These are phyloP conservation scores for Diaporthe ilicicola DNA, from an alignment of 2,329 filamentous ascomycete species.

Conservation along the genomic window DNA sequence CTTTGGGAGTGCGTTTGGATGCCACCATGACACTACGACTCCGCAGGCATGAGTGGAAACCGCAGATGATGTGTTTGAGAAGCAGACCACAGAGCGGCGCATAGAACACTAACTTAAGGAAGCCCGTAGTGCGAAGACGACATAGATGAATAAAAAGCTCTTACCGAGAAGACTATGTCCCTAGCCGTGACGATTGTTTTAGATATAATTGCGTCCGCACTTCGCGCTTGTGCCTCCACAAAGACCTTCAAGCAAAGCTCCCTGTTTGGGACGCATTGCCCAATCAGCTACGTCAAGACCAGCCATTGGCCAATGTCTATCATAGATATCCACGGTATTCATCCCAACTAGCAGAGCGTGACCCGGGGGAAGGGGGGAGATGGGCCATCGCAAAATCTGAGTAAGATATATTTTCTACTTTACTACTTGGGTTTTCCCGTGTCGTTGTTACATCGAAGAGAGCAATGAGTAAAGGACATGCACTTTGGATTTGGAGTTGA, in stretches of 20 bases:
- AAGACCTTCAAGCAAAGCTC: background rate
- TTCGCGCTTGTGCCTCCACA: background rate
- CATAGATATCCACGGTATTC: background rate
- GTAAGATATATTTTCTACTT: background rate
- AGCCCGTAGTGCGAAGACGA: constrained; percentile 16
- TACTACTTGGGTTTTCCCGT: no score
- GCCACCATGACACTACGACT: background rate
- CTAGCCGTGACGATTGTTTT: background rate
- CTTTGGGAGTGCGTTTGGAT: background rate
- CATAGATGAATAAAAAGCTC: constrained; percentile 4
- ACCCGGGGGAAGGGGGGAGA: background rate
- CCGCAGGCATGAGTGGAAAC: background rate
- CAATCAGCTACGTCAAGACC: background rate
- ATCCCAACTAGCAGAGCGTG: background rate
- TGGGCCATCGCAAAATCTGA: background rate
- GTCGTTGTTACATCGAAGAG: background rate
- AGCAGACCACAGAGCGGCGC: background rate
- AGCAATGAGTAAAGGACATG: no score
- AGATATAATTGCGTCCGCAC: background rate
- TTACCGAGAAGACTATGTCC: background rate
- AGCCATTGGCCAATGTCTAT: background rate
- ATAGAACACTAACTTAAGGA: constrained; percentile 13
- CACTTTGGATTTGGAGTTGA: no score
- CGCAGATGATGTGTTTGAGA: constrained; percentile 9
- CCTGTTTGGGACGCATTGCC: background rate